These are phyloP conservation scores for Theileria orientalis DNA, from an alignment of 169 alveolate genomes.

Conservation along the genomic window DNA sequence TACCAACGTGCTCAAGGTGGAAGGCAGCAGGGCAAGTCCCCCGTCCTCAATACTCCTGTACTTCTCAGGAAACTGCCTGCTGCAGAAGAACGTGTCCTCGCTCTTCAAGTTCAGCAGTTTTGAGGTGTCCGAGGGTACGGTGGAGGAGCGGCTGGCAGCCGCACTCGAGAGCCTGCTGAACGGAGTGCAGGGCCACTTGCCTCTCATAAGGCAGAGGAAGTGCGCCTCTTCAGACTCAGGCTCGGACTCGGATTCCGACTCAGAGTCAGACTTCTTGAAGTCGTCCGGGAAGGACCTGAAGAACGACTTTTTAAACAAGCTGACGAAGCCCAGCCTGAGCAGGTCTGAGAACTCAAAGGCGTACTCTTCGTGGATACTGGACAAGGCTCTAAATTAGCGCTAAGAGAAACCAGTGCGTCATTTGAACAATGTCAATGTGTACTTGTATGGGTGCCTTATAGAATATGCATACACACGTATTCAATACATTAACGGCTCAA, in stretches of 20 bases:
- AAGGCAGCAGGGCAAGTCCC: constrained; percentile 19
- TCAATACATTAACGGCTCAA: neutral
- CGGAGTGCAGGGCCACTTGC: constrained; percentile 48
- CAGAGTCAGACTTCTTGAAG: neutral
- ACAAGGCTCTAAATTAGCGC: too few relatives aligned
- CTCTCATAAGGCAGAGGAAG: constrained; percentile 9
- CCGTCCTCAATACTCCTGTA: constrained; percentile 56
- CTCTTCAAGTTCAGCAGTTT: constrained; percentile 12
- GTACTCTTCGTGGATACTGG: constrained; percentile 60
- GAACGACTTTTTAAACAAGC: constrained; percentile 38
- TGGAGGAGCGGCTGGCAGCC: constrained; percentile 50
- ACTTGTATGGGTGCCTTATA: too few relatives aligned
- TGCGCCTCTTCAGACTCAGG: constrained; percentile 16
- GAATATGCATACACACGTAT: too few relatives aligned
- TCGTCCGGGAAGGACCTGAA: constrained; percentile 49
- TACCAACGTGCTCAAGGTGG: constrained; percentile 23
- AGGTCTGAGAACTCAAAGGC: constrained; percentile 30
- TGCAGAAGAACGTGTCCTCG: constrained; percentile 41
- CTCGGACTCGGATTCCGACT: constrained; percentile 23
- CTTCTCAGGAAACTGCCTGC: constrained; percentile 53
- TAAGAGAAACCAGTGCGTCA: neutral
- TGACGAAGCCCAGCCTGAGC: constrained; percentile 2
- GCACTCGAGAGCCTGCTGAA: constrained; percentile 36
- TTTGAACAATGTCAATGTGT: too few relatives aligned
- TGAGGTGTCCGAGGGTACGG: constrained; percentile 24